Evolutionary conservation across 2,329 filamentous ascomycete species (phyloP), one percentile per base, ranked within the genome.

Genomic region (Colletotrichum euphorbiae): DNA sequence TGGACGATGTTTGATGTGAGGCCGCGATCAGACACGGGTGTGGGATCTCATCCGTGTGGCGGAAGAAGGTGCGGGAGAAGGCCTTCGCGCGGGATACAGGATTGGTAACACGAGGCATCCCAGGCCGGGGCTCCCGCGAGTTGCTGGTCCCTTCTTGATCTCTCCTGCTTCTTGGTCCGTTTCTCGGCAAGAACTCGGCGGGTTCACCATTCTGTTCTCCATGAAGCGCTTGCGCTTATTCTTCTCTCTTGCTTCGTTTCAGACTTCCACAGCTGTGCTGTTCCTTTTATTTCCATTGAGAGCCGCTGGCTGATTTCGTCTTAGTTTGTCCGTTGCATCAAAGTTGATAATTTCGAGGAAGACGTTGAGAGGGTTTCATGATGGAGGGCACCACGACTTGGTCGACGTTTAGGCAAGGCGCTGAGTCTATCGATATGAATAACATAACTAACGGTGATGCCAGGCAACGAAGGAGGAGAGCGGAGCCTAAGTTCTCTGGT

Each of bases 1-100:
- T 54, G 65, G 40, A 33, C 31, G 31, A 38, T 38, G 65, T 68
- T 68, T 68, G 65, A 65, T 68, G 61, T 68, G 61, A 45, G 61
- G 46, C 40, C 9, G 21, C 36, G 46, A 38, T 48, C 54, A 21
- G 42, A 43, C 54, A 54, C 31, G 61, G 54, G 40, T 5, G 17
- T 15, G 40, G 36, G 12, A 42, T 3, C 21, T n/a, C 15, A 50
- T 64, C 64, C n/a, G 38, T 46, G 64, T 51, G 64, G 43, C 33
- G 31, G 15, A 31, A 43, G 38, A 5, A 50, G 9, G 28, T 28
- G 48, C 45, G 43, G 31, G 59, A 63, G 43, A 60, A 57, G 52
- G 19, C n/a, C 17, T 40, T 31, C 38, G 21, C 21, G 52, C 52
- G 52, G 33, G 52, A 51, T n/a, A 43, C 17, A 19, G n/a, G 31